Conservation (phyloP, 768 basidiomycete genomes). For the Lactarius tabidus region DNA sequence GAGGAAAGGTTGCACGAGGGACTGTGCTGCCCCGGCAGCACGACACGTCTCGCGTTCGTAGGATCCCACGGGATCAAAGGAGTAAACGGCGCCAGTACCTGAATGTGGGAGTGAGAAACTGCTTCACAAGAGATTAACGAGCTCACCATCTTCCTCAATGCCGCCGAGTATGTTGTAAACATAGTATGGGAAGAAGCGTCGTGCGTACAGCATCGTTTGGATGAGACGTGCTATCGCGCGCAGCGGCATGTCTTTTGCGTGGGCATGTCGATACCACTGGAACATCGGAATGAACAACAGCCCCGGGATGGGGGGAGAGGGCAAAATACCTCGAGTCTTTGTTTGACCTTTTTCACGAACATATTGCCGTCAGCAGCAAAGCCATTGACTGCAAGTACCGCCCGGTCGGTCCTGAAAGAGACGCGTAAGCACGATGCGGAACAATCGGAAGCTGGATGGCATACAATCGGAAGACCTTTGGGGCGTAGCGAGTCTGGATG, state of each 20-base stretch:
- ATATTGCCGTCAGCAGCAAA: slow-evolving; percentile 97
- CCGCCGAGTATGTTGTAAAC: slow-evolving; percentile 96
- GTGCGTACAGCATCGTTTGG: slow-evolving; percentile 95
- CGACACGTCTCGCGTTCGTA: slow-evolving; percentile 97
- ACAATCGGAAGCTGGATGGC: slow-evolving; percentile 33
- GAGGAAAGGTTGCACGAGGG: slow-evolving; percentile 93
- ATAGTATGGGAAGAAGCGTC: slow-evolving; percentile 98
- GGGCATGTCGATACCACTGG: slow-evolving; percentile 97
- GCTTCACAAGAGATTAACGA: slow-evolving; percentile 13
- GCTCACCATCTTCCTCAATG: slow-evolving; percentile 91
- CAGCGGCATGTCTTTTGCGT: slow-evolving; percentile 96
- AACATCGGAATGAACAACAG: not conserved
- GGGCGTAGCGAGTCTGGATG: slow-evolving; percentile 96
- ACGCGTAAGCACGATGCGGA: slow-evolving; percentile 13
- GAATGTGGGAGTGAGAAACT: slow-evolving; percentile 21
- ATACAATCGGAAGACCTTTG: slow-evolving; percentile 92
- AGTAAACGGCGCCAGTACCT: slow-evolving; percentile 97
- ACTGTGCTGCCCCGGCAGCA: slow-evolving; percentile 93
- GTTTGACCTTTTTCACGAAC: slow-evolving; percentile 95
- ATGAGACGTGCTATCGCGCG: slow-evolving; percentile 96
- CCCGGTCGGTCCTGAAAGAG: slow-evolving; percentile 73
- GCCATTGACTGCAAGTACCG: slow-evolving; percentile 92
- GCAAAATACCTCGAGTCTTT: slow-evolving; percentile 83
- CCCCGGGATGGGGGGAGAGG: not conserved
- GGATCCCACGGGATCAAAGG: slow-evolving; percentile 98